Evolutionary conservation across 495 filamentous ascomycete genomes (phyloP).

Genomic region (Melanomma pulvis-pyrius): DNA sequence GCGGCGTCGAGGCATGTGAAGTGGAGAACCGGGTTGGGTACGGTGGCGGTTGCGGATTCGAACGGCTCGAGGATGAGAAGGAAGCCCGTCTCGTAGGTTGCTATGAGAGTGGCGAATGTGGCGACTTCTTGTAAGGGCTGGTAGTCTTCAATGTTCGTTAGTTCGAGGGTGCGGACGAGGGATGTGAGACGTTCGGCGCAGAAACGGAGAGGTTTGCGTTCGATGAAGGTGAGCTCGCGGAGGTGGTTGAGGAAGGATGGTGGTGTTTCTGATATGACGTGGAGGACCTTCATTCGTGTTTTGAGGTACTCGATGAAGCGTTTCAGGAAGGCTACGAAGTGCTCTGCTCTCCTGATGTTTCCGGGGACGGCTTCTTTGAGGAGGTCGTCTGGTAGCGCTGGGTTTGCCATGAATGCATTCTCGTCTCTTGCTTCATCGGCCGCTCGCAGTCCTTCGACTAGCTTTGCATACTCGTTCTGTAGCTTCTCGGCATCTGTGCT

Average conservation of each 20-base stretch:
- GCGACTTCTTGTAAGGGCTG: slow-evolving; percentile 97
- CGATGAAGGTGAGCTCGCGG: slow-evolving; percentile 94
- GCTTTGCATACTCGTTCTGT: slow-evolving; percentile 91
- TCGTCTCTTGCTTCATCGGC: slow-evolving; percentile 87
- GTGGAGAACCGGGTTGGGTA: slow-evolving; percentile 93
- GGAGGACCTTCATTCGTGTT: slow-evolving; percentile 96
- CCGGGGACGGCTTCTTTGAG: slow-evolving; percentile 93
- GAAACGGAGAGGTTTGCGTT: slow-evolving; percentile 93
- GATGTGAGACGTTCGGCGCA: slow-evolving; percentile 95
- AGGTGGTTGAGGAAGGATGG: slow-evolving; percentile 91
- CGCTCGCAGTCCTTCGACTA: slow-evolving; percentile 88
- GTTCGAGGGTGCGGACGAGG: slow-evolving; percentile 90
- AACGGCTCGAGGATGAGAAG: slow-evolving; percentile 94
- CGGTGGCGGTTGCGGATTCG: slow-evolving; percentile 92
- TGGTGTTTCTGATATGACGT: slow-evolving; percentile 96
- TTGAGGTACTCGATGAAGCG: slow-evolving; percentile 98
- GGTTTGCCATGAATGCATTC: slow-evolving; percentile 96
- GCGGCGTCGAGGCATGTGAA: slow-evolving; percentile 97
- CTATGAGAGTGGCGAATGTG: slow-evolving; percentile 95
- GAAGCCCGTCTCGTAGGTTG: slow-evolving; percentile 98
- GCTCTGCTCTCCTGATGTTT: slow-evolving; percentile 94
- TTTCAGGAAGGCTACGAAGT: slow-evolving; percentile 93
- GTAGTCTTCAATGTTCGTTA: slow-evolving; percentile 97
- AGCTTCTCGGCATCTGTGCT: slow-evolving; percentile 87
- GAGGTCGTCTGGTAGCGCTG: slow-evolving; percentile 78